Evolutionary conservation across 345 rosid genomes (phyloP).

Genomic region (Aurinia saxatilis): DNA sequence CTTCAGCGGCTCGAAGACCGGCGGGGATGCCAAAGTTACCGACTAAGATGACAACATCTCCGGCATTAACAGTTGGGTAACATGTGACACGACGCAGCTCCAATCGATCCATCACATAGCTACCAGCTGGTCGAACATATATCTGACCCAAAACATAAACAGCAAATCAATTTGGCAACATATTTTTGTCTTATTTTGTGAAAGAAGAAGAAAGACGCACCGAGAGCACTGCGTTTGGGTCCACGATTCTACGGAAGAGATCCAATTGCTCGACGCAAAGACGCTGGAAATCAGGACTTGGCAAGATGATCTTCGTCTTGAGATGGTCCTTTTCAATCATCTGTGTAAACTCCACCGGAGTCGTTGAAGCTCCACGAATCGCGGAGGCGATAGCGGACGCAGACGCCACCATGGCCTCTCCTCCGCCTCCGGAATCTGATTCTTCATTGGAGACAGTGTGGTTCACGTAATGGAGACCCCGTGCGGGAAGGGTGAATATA

Average conservation of each 20-base stretch:
- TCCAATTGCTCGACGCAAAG: constrained; percentile 76
- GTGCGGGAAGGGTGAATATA: constrained; percentile 9
- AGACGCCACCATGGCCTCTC: constrained; percentile 38
- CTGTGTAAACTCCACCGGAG: constrained; percentile 72
- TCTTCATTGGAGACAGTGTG: constrained; percentile 36
- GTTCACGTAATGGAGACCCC: constrained; percentile 43
- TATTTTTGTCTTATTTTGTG: background rate
- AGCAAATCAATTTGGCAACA: background rate
- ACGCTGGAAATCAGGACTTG: constrained; percentile 72
- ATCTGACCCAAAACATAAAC: constrained; percentile 31
- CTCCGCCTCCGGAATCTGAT: constrained; percentile 5
- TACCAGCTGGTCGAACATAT: constrained; percentile 90
- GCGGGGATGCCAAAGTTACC: constrained; percentile 66
- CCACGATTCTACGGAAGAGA: constrained; percentile 71
- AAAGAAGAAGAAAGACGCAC: constrained; percentile 26
- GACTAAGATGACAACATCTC: constrained; percentile 63
- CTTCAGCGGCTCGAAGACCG: constrained; percentile 79
- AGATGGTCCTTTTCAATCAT: constrained; percentile 45
- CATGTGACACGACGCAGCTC: constrained; percentile 73
- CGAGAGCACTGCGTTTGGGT: constrained; percentile 67
- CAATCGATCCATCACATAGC: constrained; percentile 87
- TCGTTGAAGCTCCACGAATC: constrained; percentile 53
- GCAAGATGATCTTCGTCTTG: constrained; percentile 52
- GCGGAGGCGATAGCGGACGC: constrained; percentile 78
- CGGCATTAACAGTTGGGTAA: constrained; percentile 41